Evolutionary conservation across 345 rosid genomes (phyloP), one percentile per base, ranked within the genome.

Genomic region (Euphorbia pulcherrima): DNA sequence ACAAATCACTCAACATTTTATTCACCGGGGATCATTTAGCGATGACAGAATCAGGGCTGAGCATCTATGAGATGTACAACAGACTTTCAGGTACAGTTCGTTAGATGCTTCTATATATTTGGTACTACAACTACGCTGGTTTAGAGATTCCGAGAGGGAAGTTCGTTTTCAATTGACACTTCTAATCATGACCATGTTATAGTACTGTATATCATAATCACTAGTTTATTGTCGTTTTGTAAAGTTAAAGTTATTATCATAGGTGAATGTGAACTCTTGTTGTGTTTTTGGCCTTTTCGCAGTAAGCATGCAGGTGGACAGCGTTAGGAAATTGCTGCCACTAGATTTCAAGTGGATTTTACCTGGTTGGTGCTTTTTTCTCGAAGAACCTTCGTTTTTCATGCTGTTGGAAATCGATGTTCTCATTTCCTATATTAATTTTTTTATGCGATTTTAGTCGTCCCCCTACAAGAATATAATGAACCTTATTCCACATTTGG

Each of bases 1-100:
- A 70, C 62, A 72, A 73, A 72, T 41, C 81, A 0, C 80, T 67
- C 17, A 53, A 74, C 72, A 64, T 76, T 33, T 47, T 82, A 52
- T 76, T 82, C 69, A 71, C 79, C 0, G 81, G 85, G 16, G 83
- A 82, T 61, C 85, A 82, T 74, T 62, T 82, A 17, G 4, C 23
- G 1, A 61, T 76, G 78, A 64, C 80, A 60, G 70, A 59, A 8
- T 39, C 60, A 18, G 81, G 83, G 29, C 62, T 79, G 66, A 69
- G 69, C 77, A 79, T 81, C 26, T 4, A 14, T 10, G 82, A 76
- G 69, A 69, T 0, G 17, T 81, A 74, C 75, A 82, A 79, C 41
- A 40, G 10, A 40, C 23, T 27, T 44, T 79, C 79, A 71, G 78
- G 83, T 79, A 11, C 57, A 53, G 7, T n/a, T 20, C 23, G 27